These are phyloP conservation scores for Paradendryphiella salina DNA, from an alignment of 2,329 filamentous ascomycete species.

Conservation along the genomic window DNA sequence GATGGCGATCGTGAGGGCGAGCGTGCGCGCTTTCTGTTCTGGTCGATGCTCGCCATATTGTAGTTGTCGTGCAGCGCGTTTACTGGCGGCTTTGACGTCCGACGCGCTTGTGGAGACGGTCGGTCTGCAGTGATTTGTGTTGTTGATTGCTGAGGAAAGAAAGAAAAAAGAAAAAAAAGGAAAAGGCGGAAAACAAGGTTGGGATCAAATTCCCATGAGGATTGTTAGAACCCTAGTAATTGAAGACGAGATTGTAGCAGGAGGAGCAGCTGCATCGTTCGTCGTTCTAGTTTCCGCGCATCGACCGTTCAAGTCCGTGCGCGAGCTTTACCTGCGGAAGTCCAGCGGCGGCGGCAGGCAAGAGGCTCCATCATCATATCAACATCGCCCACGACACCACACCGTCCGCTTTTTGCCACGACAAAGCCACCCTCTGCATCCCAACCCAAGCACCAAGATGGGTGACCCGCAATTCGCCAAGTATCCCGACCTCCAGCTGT, in stretches of 20 bases:
- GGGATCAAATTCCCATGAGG: neutral
- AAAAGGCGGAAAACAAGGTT: neutral
- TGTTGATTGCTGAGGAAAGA: neutral
- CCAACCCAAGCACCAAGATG: conserved; percentile 45
- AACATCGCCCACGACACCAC: conserved; percentile 12
- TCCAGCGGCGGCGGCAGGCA: conserved; percentile 18
- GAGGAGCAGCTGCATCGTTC: conserved; percentile 1
- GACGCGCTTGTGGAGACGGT: conserved; percentile 1
- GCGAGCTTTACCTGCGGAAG: conserved; percentile 15
- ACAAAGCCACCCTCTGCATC: conserved; percentile 9
- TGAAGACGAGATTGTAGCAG: neutral
- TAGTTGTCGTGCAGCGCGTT: neutral
- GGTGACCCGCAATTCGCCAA: conserved; percentile 86
- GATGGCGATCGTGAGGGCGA: conserved; percentile 44
- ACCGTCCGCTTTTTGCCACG: conserved; percentile 10
- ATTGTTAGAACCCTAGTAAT: neutral
- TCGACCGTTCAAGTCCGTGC: conserved; percentile 10
- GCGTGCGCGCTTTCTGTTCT: conserved; percentile 37
- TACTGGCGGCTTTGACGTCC: conserved; percentile 2
- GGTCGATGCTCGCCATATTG: conserved; percentile 30
- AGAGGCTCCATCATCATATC: conserved; percentile 21
- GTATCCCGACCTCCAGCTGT: conserved; percentile 78
- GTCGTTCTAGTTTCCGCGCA: conserved; percentile 6
- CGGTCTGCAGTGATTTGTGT: neutral
- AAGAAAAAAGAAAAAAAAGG: neutral